Base-by-base conservation (phyloP, 2,329 filamentous ascomycete genomes). In the Botrytis aclada region DNA sequence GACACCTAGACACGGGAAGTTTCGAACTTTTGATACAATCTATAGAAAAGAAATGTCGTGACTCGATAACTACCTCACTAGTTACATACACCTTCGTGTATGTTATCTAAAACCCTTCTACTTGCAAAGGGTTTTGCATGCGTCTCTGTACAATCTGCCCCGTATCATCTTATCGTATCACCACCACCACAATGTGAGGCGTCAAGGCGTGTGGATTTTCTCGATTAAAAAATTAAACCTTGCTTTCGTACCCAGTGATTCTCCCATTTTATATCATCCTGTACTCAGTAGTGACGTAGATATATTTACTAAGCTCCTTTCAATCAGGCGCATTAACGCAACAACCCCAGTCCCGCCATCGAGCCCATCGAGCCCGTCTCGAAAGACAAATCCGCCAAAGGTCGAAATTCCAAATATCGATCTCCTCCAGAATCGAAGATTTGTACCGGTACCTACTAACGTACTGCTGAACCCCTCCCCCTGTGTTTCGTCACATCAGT, bases 351-450 rank as follows among this genome's bases (percentile, higher is more conserved):
- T 54, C 63, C 63, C 45, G 32, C 64, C 64, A 51, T 67, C 47
- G 51, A 56, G n/a, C 51, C n/a, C 51, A 56, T 56, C 51, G n/a
- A 29, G 14, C n/a, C 51, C n/a, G n/a, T 67, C 34, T 3, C 61
- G 12, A 32, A 10, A 29, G 39, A 43, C n/a, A 29, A 56, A 18
- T n/a, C 12, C 10, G 16, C 63, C 63, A 32, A 37, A 65, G 25
- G 51, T 56, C 51, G 51, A 56, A 29, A 22, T 8, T 12, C 65
- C 65, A 56, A 67, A 67, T 56, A 56, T 67, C 65, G n/a, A 69
- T 69, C 47, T 32, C 65, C n/a, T 56, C 37, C 37, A 41, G 56
- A 32, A 56, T 69, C 29, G 65, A 69, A 56, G 47, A 69, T 69
- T 69, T 7, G 6, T 32, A 32, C 18, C 16, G 4, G 6, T 32